A percentile compares a stretch with the other conserved stretches of the same genome.
Conservation (phyloP, 768 basidiomycete species). For the Rubroboletus pulcherrimus region DNA sequence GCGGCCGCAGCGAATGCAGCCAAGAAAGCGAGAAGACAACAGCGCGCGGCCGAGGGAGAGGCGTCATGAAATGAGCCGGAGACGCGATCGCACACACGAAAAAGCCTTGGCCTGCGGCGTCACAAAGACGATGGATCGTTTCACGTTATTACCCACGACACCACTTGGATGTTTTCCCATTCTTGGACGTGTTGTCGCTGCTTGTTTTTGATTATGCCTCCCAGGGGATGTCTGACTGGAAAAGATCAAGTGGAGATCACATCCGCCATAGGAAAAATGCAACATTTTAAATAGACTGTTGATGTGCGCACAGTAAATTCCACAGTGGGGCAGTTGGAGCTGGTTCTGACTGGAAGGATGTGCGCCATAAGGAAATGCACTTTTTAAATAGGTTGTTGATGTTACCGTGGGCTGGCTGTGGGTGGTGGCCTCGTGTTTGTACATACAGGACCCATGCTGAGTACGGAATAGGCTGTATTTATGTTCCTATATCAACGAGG, state of each 20-base stretch:
- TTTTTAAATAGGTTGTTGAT: neutral
- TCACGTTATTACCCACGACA: conserved; percentile 4
- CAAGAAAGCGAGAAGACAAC: conserved; percentile 79
- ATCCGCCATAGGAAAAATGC: neutral
- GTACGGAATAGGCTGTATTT: neutral
- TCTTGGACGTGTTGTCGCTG: conserved; percentile 1
- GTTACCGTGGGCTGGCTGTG: neutral
- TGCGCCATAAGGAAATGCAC: neutral
- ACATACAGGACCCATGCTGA: conserved; percentile 4
- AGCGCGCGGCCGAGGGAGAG: conserved; percentile 47
- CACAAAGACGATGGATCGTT: neutral
- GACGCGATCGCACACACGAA: neutral
- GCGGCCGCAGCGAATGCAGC: conserved; percentile 85
- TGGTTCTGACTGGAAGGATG: neutral
- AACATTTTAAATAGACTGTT: conserved; percentile 4
- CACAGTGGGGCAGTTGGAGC: neutral
- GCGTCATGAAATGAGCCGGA: conserved; percentile 3
- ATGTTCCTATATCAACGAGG: conserved; percentile 17
- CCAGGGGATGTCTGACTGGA: conserved; percentile 2
- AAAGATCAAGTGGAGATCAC: neutral
- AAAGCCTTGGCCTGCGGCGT: neutral
- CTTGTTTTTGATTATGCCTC: conserved; percentile 5
- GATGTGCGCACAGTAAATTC: neutral
- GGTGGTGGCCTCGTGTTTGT: conserved; percentile 5
- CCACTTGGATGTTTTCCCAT: neutral